Evolutionary conservation across 768 basidiomycete species (phyloP), one percentile per base, ranked within the genome.

Genomic region (Serendipita vermifera): DNA sequence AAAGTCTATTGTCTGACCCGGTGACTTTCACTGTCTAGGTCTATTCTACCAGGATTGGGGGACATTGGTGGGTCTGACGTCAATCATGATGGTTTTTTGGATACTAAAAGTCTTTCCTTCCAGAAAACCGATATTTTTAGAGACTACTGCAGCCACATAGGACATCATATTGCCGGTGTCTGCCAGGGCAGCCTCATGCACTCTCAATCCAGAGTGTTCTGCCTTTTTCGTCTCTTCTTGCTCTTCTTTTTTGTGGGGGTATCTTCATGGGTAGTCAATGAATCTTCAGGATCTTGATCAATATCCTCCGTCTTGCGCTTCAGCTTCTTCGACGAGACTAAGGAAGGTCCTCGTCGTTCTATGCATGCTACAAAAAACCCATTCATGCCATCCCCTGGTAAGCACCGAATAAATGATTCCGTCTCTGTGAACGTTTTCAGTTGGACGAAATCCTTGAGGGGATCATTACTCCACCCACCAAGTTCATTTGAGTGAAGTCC

Each of bases 311-410:
- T 29, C n/a, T 51, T 51, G 9, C 46, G 46, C 22, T 51, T 51
- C 9, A 6, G 39, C 9, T 5, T 26, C 24, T 29, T 51, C 9
- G 46, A 29, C n/a, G 20, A n/a, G n/a, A n/a, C 20, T 7, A 15
- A 22, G 35, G 14, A 32, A 26, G 38, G 29, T 55, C 31, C 29
- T 33, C 9, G 14, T 3, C 67, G 57, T n/a, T 89, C 72, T 66
- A 98, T 92, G 67, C 87, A 96, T n/a, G 88, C 83, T 22, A 99
- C 93, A 63, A 99, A 99, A 73, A 99, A 99, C 0, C 96, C 96
- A 64, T 98, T 98, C 11, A 88, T 91, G 33, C 77, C 80, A 64
- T 98, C 92, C 59, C 85, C 87, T 13, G 88, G 81, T 26, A 77
- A 76, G 66, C 87, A 90, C 15, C 88, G 80, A 26, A 91, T 63